phyloP scores from a whole-genome alignment of 768 basidiomycete genomes.

The Leccinum boreale region DNA sequence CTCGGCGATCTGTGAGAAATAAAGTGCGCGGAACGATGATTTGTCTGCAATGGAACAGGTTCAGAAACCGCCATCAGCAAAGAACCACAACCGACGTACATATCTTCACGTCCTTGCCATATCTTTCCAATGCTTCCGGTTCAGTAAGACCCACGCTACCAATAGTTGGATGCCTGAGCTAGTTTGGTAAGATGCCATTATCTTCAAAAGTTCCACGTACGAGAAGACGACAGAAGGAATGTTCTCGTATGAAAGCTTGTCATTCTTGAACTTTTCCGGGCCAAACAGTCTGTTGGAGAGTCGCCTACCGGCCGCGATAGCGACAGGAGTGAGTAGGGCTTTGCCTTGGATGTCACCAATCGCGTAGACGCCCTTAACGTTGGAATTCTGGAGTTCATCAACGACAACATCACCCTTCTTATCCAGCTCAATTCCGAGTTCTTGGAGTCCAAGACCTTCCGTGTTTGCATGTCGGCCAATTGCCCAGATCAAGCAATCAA shows the following conservation, averaged over 20 bases:
- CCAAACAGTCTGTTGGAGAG: constrained; percentile 91
- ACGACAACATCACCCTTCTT: constrained; percentile 82
- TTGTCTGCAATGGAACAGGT: constrained; percentile 51
- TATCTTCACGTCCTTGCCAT: constrained; percentile 86
- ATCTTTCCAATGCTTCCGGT: constrained; percentile 82
- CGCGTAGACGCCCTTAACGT: constrained; percentile 65
- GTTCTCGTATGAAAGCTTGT: constrained; percentile 85
- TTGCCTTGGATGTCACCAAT: constrained; percentile 95
- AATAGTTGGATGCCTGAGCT: constrained; percentile 82
- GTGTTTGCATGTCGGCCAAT: constrained; percentile 88
- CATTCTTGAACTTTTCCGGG: constrained; percentile 76
- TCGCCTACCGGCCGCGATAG: constrained; percentile 91
- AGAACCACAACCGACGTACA: constrained; percentile 52
- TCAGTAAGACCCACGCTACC: constrained; percentile 96
- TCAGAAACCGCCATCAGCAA: background rate
- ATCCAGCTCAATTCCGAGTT: constrained; percentile 71
- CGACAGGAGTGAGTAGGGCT: constrained; percentile 91
- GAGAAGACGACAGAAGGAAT: constrained; percentile 97
- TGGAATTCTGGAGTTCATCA: constrained; percentile 88
- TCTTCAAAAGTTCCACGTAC: constrained; percentile 46
- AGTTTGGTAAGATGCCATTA: constrained; percentile 5
- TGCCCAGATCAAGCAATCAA: constrained; percentile 90
- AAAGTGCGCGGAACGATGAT: constrained; percentile 77
- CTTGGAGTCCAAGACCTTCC: constrained; percentile 70
- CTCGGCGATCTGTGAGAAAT: constrained; percentile 89